A percentile compares a stretch with the other conserved stretches of the same genome.
These are phyloP conservation scores for Leishmania martiniquensis DNA, from an alignment of 208 protist genomes.

Conservation along the genomic window DNA sequence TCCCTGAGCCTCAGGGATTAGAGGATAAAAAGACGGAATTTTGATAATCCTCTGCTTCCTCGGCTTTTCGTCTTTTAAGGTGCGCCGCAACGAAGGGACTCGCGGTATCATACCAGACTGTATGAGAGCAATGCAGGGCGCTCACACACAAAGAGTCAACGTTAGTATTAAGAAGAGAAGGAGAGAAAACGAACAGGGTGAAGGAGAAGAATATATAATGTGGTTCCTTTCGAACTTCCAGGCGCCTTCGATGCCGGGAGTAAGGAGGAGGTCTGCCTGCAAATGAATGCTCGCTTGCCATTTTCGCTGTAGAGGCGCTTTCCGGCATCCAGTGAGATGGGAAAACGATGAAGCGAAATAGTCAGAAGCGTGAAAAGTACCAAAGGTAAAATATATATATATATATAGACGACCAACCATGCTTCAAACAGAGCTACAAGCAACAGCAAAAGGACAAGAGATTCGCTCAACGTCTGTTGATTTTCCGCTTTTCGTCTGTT, in stretches of 20 bases:
- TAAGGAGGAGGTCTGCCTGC: not conserved
- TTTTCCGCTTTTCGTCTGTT: not conserved
- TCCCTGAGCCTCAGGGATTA: not conserved
- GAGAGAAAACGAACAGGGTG: not conserved
- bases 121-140: conserved; percentile 2
- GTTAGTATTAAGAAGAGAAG: not conserved
- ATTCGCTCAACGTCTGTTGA: not conserved
- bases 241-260: not conserved
- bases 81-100: conserved; percentile 12
- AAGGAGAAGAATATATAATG: not conserved
- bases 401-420: not conserved
- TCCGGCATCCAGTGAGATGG: not conserved
- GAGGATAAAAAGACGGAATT: not conserved
- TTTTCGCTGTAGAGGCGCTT: not conserved
- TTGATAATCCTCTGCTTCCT: not conserved
- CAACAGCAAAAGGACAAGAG: not conserved
- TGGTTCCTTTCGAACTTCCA: not conserved
- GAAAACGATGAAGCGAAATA: not conserved
- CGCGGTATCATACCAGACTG: not conserved
- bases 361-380: conserved; percentile 10
- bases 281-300: not conserved
- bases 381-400: conserved; percentile 5
- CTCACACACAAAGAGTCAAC: not conserved
- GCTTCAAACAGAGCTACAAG: not conserved
- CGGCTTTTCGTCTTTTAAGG: not conserved